These are phyloP conservation scores for Dipteronia dyeriana DNA, from an alignment of 345 rosid genomes.

Conservation along the genomic window DNA sequence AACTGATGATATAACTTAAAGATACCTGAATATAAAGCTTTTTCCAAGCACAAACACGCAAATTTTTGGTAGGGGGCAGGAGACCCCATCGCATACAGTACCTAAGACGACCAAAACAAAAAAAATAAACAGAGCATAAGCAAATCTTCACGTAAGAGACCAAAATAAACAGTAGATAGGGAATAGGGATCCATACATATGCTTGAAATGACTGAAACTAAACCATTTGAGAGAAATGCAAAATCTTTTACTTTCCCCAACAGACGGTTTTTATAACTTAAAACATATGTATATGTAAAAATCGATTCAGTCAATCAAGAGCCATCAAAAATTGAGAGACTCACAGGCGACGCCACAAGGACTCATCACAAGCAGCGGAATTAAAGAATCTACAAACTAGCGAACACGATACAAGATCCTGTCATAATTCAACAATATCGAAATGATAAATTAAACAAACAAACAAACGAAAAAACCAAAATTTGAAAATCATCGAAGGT, in stretches of 20 bases:
- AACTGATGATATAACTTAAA: neutral
- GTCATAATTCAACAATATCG: constrained; percentile 8
- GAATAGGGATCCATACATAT: neutral
- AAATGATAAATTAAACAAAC: neutral
- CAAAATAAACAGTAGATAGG: neutral
- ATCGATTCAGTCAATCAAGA: too few relatives aligned
- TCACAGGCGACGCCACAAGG: constrained; percentile 95
- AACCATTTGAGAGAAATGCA: neutral
- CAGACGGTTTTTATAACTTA: neutral
- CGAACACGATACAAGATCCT: constrained; percentile 93
- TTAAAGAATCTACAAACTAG: constrained; percentile 74
- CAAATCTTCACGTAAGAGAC: neutral
- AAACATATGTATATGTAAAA: too few relatives aligned
- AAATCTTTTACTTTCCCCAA: neutral
- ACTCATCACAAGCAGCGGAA: constrained; percentile 82
- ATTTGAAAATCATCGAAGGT: neutral
- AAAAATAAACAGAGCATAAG: neutral
- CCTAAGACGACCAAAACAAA: constrained; percentile 35
- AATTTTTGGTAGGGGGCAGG: constrained; percentile 53
- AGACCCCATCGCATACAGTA: constrained; percentile 89
- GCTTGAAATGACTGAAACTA: neutral
- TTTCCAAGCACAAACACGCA: constrained; percentile 86
- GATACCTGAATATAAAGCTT: constrained; percentile 85
- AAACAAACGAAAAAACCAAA: neutral
- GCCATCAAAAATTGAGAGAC: constrained; percentile 26